Base-by-base conservation (phyloP, 306 rosid species). In the Castanea sativa region DNA sequence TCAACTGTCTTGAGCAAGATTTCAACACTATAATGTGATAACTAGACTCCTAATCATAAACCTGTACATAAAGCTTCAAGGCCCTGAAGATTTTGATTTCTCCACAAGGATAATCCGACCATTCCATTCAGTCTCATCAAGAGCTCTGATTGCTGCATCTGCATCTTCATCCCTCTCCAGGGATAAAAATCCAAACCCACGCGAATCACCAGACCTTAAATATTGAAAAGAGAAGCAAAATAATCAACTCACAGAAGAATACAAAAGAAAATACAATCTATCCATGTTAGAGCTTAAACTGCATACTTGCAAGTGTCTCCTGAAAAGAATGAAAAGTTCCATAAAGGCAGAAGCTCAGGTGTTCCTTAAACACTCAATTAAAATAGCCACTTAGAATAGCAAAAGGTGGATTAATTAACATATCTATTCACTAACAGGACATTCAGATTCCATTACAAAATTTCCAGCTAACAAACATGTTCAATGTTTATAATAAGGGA, bases 41-140 rank as follows among this genome's bases (percentile, higher is more conserved):
- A 30, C 70, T 6, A 30, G 70, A 19, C 16, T 65, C 71, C 71
- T 30, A 65, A 2, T 65, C 71, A 65, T 65, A 65, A 65, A 29
- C 23, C 32, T 2, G 70, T 32, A 30, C 70, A 64, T 29, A 64
- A 61, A 64, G 30, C 23, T 32, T 32, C 23, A 7, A 30, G 71
- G 71, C 71, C 45, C 71, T 30, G 19, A 65, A 65, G 71, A 32
- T 65, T 65, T 65, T 65, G 23, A 65, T 65, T 65, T 65, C 45
- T 65, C 71, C 71, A 65, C 71, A 65, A 65, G 71, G 49, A 65
- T 65, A 65, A 65, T 30, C 20, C 71, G 35, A 27, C 69, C 69
- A 61, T 61, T 61, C 69, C 69, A 61, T 61, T 61, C 69, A 61
- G 69, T 61, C 69, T 61, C 69, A 61, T 61, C 69, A 27, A 65